Evolutionary conservation across 345 rosid genomes (phyloP).

Genomic region (Draba incana): DNA sequence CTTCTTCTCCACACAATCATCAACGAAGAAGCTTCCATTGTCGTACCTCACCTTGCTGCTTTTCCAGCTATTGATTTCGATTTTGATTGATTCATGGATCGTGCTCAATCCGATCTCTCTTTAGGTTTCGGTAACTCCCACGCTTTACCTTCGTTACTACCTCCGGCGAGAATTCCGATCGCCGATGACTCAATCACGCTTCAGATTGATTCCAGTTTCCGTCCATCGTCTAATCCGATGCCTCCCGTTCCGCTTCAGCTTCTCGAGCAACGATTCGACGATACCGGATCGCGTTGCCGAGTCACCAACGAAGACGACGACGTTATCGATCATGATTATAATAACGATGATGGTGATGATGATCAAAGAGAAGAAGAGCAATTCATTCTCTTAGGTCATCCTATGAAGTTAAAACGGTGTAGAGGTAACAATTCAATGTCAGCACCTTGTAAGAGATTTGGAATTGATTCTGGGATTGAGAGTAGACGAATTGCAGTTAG

Average conservation of each 20-base stretch:
- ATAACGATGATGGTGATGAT: conserved; percentile 45
- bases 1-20: neutral
- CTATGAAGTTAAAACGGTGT: conserved; percentile 57
- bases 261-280: conserved; percentile 44
- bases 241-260: conserved; percentile 53
- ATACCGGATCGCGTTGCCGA: conserved; percentile 29
- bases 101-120: conserved; percentile 49
- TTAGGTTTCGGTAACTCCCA: conserved; percentile 47
- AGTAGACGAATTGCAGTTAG: conserved; percentile 42
- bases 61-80: neutral
- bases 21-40: conserved; percentile 3
- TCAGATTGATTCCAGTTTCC: conserved; percentile 46
- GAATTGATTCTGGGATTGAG: conserved; percentile 43
- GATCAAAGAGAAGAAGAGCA: conserved; percentile 53
- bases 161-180: conserved; percentile 35
- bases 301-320: conserved; percentile 20
- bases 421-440: conserved; percentile 44
- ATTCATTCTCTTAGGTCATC: conserved; percentile 69
- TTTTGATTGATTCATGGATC: conserved; percentile 42
- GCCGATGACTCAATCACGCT: conserved; percentile 55
- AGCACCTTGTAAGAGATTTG: conserved; percentile 39
- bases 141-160: conserved; percentile 32
- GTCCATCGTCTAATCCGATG: conserved; percentile 27
- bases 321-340: conserved; percentile 21
- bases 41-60: neutral